A percentile compares a stretch with the other conserved stretches of the same genome.
Conservation (phyloP, 2,329 filamentous ascomycete species). For the Fusarium anthophilum region DNA sequence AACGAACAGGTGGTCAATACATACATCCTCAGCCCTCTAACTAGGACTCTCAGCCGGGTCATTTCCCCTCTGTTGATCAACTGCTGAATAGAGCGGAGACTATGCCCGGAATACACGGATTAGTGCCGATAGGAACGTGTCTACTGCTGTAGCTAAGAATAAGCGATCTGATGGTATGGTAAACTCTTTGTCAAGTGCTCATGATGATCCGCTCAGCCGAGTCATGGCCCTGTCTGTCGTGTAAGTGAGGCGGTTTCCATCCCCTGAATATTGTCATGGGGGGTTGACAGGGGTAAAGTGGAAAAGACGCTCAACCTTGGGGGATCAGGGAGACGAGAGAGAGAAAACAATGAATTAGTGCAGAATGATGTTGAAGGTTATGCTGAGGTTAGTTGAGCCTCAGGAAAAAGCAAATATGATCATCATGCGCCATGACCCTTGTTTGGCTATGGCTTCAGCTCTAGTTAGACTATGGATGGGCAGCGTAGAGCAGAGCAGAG, state of each 20-base stretch:
- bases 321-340: background rate
- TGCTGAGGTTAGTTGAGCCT: slow-evolving; percentile 4
- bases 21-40: background rate
- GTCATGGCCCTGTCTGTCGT: slow-evolving; percentile 29
- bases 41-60: background rate
- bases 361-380: background rate
- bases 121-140: slow-evolving; percentile 5
- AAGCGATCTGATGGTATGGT: slow-evolving; percentile 3
- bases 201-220: slow-evolving; percentile 20
- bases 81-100: background rate
- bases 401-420: slow-evolving; percentile 8
- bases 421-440: slow-evolving; percentile 12
- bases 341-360: background rate
- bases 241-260: slow-evolving; percentile 28
- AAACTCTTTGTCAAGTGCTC: slow-evolving; percentile 7
- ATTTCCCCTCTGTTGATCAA: background rate
- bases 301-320: background rate
- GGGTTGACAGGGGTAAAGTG: background rate
- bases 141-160: background rate
- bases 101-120: background rate
- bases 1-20: slow-evolving; percentile 2
- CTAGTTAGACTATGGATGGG: background rate
- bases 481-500: too few species aligned
- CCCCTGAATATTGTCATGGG: background rate
- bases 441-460: slow-evolving; percentile 8